Conservation (phyloP, 352 stramenopile genomes). For the Phytophthora hybrid region DNA sequence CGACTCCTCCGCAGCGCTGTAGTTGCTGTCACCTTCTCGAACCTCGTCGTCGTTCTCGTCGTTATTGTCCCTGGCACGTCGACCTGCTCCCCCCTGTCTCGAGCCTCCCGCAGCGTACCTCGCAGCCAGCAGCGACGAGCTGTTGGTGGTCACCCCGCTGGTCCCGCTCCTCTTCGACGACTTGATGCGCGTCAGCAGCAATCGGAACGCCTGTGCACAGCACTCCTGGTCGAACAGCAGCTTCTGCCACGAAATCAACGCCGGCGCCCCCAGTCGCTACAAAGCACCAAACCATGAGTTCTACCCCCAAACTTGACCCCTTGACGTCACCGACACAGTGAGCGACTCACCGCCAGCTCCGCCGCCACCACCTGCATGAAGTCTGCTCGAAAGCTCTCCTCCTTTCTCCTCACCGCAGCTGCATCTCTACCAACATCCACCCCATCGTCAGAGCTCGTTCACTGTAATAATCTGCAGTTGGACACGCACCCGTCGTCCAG, state of each 20-base stretch:
- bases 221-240: slow-evolving; percentile 77
- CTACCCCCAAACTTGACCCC: not conserved
- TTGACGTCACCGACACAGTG: not conserved
- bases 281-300: not conserved
- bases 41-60: slow-evolving; percentile 23
- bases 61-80: slow-evolving; percentile 19
- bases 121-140: slow-evolving; percentile 29
- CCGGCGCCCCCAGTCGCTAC: slow-evolving; percentile 59
- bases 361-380: slow-evolving; percentile 63
- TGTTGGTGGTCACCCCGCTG: slow-evolving; percentile 32
- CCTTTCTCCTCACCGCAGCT: slow-evolving; percentile 50
- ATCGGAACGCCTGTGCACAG: slow-evolving; percentile 59
- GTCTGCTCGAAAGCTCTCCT: slow-evolving; percentile 63
- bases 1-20: not conserved
- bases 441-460: no score
- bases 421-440: slow-evolving; percentile 44
- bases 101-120: slow-evolving; percentile 22
- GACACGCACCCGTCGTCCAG: slow-evolving; percentile 35
- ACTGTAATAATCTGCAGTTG: not conserved
- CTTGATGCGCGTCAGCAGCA: slow-evolving; percentile 72
- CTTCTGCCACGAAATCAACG: slow-evolving; percentile 71
- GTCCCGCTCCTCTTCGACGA: slow-evolving; percentile 42
- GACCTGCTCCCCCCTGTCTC: not conserved
- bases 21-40: not conserved
- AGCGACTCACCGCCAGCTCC: slow-evolving; percentile 52